A percentile compares a stretch with the other conserved stretches of the same genome.
phyloP scores from a whole-genome alignment of 202 grass and related monocot species.

The Saccharum hybrid region DNA sequence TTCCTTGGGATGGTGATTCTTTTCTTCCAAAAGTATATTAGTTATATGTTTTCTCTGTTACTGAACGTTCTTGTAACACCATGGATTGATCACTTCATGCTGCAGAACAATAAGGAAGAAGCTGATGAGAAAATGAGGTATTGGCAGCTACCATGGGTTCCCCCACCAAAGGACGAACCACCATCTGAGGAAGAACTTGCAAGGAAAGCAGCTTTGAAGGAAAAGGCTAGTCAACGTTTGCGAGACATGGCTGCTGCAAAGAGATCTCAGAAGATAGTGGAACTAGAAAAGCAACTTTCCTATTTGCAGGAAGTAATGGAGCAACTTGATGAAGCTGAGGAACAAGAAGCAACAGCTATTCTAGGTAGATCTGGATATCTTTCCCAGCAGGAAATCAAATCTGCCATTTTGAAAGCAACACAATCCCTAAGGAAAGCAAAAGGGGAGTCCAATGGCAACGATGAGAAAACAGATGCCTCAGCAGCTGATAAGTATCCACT shows the following conservation, averaged over 20 bases:
- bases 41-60: slow-evolving; percentile 27
- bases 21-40: slow-evolving; percentile 22
- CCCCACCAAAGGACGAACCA: slow-evolving; percentile 79
- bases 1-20: slow-evolving; percentile 2
- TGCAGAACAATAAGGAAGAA: slow-evolving; percentile 88
- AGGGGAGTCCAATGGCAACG: slow-evolving; percentile 72
- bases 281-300: slow-evolving; percentile 71
- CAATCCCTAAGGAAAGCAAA: slow-evolving; percentile 91
- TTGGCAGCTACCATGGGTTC: slow-evolving; percentile 98
- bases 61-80: slow-evolving; percentile 30
- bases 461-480: slow-evolving; percentile 68
- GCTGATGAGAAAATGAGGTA: slow-evolving; percentile 88
- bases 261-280: slow-evolving; percentile 75
- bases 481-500: slow-evolving; percentile 85
- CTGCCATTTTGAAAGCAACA: slow-evolving; percentile 61
- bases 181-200: slow-evolving; percentile 96
- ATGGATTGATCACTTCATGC: slow-evolving; percentile 44
- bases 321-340: slow-evolving; percentile 77
- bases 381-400: slow-evolving; percentile 91
- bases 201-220: slow-evolving; percentile 88
- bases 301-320: slow-evolving; percentile 70
- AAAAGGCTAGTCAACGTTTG: slow-evolving; percentile 89
- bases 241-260: slow-evolving; percentile 92
- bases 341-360: slow-evolving; percentile 67
- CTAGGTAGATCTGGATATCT: slow-evolving; percentile 62